Base-by-base conservation (phyloP, 192 early-diverging fungal species). In the Dissophora globulifera region DNA sequence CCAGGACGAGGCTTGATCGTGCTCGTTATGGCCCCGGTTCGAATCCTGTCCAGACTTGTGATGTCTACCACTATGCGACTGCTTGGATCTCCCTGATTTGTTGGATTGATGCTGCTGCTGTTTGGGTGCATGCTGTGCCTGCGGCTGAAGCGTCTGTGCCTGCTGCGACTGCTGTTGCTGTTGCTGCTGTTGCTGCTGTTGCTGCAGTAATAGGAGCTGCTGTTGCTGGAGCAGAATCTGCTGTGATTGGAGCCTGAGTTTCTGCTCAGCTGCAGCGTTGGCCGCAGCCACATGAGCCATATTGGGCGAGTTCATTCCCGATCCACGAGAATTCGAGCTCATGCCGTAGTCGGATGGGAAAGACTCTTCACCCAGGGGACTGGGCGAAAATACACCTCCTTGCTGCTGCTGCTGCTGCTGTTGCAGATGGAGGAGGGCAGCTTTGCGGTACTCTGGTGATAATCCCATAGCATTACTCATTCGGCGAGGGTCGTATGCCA, bases 131-230 rank as follows among this genome's bases (percentile, higher is more conserved):
- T 69, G 58, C 33, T 79, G 78, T 27, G 69, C 58, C 47, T 82
- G 82, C 38, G 83, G 70, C 43, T 85, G 78, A 29, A 83, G 74
- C n/a, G 67, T n/a, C n/a, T n/a, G 50, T 40, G 84, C 82, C 40
- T 87, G 84, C 11, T 80, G 50, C 56, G 79, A 80, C 48, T 87
- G 83, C 29, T 85, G 78, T 33, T 84, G 71, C 12, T 84, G 67
- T 35, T 88, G 87, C 26, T 90, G 86, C 4, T 84, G 43, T 12
- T 75, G 79, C 31, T 71, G 64, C 38, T 67, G 63, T 27, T 76
- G 71, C 4, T 61, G 71, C 26, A 69, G 41, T 10, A 79, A 41
- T 26, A 82, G 33, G 29, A 84, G 78, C 17, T 83, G 83, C 33
- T 87, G 82, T 38, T 84, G 84, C 51, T 82, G 81, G 29, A 85